Percentiles rank a stretch among this genome's conserved stretches.
These are phyloP conservation scores for Fraxinus sp. DNA, from an alignment of 305 asterid species.

Conservation along the genomic window DNA sequence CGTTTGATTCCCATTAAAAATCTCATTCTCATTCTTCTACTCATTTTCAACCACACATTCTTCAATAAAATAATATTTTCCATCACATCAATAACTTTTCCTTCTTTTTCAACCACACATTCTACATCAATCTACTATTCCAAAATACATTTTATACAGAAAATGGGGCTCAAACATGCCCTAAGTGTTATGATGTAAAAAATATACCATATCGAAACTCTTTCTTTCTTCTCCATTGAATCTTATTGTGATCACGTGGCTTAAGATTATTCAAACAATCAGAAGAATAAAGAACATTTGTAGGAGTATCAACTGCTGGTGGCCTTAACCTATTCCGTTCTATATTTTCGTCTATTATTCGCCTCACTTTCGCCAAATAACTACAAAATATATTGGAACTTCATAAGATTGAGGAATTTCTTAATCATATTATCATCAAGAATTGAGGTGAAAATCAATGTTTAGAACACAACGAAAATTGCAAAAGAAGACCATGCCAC, in stretches of 20 bases:
- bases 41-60: too few relatives aligned
- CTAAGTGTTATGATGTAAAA: background rate
- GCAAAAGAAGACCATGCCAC: conserved; percentile 58
- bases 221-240: conserved; percentile 85
- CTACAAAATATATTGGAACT: conserved; percentile 33
- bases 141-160: too few relatives aligned
- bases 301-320: conserved; percentile 54
- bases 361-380: conserved; percentile 63
- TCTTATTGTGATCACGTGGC: conserved; percentile 84
- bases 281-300: conserved; percentile 59
- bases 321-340: conserved; percentile 77
- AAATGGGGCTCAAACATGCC: too few relatives aligned
- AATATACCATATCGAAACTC: conserved; percentile 75
- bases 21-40: too few relatives aligned
- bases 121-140: too few relatives aligned
- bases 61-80: too few relatives aligned
- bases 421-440: background rate
- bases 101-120: too few relatives aligned
- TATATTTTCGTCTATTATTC: conserved; percentile 65
- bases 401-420: background rate
- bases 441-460: background rate
- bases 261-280: conserved; percentile 63
- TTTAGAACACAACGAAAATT: background rate
- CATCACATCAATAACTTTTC: too few relatives aligned
- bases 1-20: too few relatives aligned